Conservation (phyloP, 768 basidiomycete species). For the Brasilioporus rufonigricans region DNA sequence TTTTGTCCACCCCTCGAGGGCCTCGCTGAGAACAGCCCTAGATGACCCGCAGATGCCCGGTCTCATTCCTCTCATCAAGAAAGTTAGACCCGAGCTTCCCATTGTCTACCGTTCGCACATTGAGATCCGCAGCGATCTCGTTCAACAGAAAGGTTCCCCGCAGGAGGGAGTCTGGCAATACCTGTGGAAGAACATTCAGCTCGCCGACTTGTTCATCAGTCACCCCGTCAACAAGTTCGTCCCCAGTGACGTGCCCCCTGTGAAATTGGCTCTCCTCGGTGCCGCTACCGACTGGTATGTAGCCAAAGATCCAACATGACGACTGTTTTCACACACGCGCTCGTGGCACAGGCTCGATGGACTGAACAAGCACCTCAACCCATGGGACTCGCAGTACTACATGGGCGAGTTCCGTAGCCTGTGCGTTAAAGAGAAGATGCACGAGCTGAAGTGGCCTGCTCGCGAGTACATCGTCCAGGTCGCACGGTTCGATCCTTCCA, state of each 20-base stretch:
- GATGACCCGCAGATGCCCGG: slow-evolving; percentile 95
- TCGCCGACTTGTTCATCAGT: slow-evolving; percentile 89
- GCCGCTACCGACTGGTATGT: slow-evolving; percentile 84
- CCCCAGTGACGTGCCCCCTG: slow-evolving; percentile 74
- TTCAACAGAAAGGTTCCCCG: slow-evolving; percentile 76
- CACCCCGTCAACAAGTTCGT: slow-evolving; percentile 96
- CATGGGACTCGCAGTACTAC: slow-evolving; percentile 84
- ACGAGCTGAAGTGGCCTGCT: slow-evolving; percentile 70
- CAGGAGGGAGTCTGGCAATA: slow-evolving; percentile 95
- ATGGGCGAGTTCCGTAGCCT: slow-evolving; percentile 84
- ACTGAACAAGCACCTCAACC: slow-evolving; percentile 82
- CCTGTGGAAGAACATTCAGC: slow-evolving; percentile 88
- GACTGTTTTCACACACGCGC: not conserved
- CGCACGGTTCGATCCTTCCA: slow-evolving; percentile 91
- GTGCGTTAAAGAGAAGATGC: slow-evolving; percentile 79
- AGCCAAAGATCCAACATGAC: slow-evolving; percentile 17
- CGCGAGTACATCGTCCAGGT: slow-evolving; percentile 89
- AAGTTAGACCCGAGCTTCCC: slow-evolving; percentile 78
- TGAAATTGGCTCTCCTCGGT: slow-evolving; percentile 71
- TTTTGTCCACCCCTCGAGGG: not conserved
- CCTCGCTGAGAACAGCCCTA: slow-evolving; percentile 25
- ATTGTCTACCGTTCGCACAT: slow-evolving; percentile 96
- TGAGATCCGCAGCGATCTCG: slow-evolving; percentile 86
- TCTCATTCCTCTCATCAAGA: slow-evolving; percentile 88
- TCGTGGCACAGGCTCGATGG: slow-evolving; percentile 75